Conservation (phyloP, 306 rosid species). For the Trichosanthes cucumerina region DNA sequence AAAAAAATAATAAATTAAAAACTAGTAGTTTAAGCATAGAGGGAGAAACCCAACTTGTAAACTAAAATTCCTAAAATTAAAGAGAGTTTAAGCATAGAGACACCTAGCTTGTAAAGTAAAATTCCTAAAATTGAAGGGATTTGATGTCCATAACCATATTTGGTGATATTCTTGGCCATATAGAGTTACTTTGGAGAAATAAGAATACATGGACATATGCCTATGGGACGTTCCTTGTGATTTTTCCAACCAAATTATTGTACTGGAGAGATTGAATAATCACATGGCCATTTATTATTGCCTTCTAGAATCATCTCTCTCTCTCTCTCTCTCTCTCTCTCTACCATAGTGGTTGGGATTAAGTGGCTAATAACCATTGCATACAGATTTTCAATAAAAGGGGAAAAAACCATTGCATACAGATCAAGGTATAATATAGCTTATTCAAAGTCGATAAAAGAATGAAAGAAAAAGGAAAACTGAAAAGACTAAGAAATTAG, state of each 20-base stretch:
- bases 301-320: background rate
- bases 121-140: background rate
- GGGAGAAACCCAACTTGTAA: no score
- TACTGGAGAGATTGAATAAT: background rate
- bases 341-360: background rate
- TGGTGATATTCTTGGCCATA: background rate
- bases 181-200: background rate
- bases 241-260: slow-evolving; percentile 10
- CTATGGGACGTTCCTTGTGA: background rate
- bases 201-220: background rate
- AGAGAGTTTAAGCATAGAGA: background rate
- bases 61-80: no score
- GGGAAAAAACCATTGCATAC: background rate
- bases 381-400: no score
- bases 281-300: slow-evolving; percentile 7
- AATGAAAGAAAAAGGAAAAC: background rate
- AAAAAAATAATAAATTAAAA: no score
- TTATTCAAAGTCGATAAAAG: background rate
- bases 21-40: background rate
- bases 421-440: slow-evolving; percentile 1
- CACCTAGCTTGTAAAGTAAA: background rate
- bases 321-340: background rate
- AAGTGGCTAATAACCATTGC: background rate
- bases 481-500: background rate
- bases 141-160: background rate